These are phyloP conservation scores for Geranium incanum DNA, from an alignment of 441 rosid genomes.

Conservation along the genomic window DNA sequence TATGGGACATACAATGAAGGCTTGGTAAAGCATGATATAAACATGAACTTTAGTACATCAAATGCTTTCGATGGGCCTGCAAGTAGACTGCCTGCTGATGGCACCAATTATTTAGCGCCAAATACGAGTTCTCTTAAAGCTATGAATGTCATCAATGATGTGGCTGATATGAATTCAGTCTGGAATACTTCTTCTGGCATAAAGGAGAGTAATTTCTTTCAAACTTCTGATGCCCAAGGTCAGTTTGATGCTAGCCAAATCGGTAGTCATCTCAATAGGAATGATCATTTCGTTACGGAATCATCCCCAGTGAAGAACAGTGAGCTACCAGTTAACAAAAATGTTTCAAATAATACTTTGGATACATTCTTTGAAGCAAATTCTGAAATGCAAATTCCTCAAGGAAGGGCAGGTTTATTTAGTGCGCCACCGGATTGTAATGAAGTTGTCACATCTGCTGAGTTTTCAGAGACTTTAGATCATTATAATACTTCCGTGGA, in stretches of 20 bases:
- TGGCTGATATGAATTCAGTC: slow-evolving; percentile 20
- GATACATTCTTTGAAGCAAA: slow-evolving; percentile 22
- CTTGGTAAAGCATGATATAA: slow-evolving; percentile 21
- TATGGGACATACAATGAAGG: slow-evolving; percentile 27
- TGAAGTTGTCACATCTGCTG: slow-evolving; percentile 28
- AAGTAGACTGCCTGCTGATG: slow-evolving; percentile 25
- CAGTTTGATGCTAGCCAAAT: slow-evolving; percentile 32
- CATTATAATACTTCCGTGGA: slow-evolving; percentile 36
- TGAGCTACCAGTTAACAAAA: slow-evolving; percentile 24
- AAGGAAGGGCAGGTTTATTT: slow-evolving; percentile 28
- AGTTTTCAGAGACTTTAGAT: slow-evolving; percentile 36
- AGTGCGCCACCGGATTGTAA: slow-evolving; percentile 28
- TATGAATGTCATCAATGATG: slow-evolving; percentile 12
- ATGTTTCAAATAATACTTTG: slow-evolving; percentile 24
- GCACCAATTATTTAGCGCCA: slow-evolving; percentile 15
- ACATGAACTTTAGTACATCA: slow-evolving; percentile 21
- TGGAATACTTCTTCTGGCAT: slow-evolving; percentile 15
- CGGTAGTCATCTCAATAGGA: slow-evolving; percentile 29
- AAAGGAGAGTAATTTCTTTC: slow-evolving; percentile 31
- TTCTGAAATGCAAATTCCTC: slow-evolving; percentile 28
- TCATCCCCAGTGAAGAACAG: slow-evolving; percentile 24
- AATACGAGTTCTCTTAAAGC: slow-evolving; percentile 20
- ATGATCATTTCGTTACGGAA: slow-evolving; percentile 21
- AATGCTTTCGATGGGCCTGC: slow-evolving; percentile 24
- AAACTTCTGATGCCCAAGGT: slow-evolving; percentile 27